Base-by-base conservation (phyloP, 169 alveolate species). In the Eimeria necatrix region DNA sequence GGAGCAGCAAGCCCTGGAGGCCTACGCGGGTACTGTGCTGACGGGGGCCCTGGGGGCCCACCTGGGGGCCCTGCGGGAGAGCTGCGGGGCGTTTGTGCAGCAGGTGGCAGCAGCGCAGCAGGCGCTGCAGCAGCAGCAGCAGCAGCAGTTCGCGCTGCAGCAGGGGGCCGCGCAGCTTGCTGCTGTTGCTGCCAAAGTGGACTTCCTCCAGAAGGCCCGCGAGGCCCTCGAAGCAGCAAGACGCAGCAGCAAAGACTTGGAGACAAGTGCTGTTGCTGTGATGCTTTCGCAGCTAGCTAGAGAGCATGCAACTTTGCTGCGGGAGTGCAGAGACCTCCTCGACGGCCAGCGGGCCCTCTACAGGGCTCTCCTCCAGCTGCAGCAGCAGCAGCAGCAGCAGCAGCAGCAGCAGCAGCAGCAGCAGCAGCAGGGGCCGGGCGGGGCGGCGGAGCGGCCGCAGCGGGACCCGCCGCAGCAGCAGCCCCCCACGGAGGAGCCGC, bases 11-110 rank as follows among this genome's bases (percentile, higher is more conserved):
- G 22, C n/a, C 32, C 46, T 76, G 61, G 64, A 76, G 20, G 4
- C n/a, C 48, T 76, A 76, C 46, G 18, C 49, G 64, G 86, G 86
- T 76, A n/a, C 86, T 48, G 1, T 16, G 64, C 61, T 48, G 46
- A 46, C n/a, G 49, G 64, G 49, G 86, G 86, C 86, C 64, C 48
- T 76, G 48, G 64, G n/a, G 51, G 20, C 46, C 86, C 86, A 76
- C 60, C 4, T 76, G 61, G 64, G 22, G 10, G 49, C 48, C 48
- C 86, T 76, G 46, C 16, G 10, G 3, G 14, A 20, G n/a, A 48
- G 64, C 64, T 76, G 86, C 20, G 48, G 41, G 32, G 86, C 86
- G 41, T 76, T 76, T n/a, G 22, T 18, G 86, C 5, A 3, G 61
- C 46, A 76, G 4, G 48, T 76, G 48, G 64, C 46, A 46, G 86